Conservation (phyloP, 805 yeast genomes). For the Metschnikowia santaceciliae region DNA sequence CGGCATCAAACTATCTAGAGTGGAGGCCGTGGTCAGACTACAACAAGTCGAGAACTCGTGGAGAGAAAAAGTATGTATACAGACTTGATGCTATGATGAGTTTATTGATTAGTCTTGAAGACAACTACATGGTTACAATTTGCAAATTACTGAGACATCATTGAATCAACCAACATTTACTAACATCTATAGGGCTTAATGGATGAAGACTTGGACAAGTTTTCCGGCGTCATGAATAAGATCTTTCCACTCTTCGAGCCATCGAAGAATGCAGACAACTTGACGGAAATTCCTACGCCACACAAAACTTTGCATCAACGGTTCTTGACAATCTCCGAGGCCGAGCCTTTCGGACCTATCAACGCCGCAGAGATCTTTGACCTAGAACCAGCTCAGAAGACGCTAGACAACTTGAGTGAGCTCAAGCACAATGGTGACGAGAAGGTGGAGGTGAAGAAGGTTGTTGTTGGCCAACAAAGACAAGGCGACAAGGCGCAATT, state of each 20-base stretch:
- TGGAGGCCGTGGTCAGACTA: conserved; percentile 81
- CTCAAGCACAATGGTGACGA: conserved; percentile 49
- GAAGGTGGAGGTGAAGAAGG: conserved; percentile 25
- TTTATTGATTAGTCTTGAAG: conserved; percentile 77
- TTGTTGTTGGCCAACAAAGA: conserved; percentile 51
- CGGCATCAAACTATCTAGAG: conserved; percentile 78
- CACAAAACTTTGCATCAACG: conserved; percentile 75
- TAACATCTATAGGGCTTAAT: conserved; percentile 45
- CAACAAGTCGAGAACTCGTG: conserved; percentile 60
- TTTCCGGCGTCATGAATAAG: conserved; percentile 61
- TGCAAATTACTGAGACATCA: conserved; percentile 19
- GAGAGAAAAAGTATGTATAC: conserved; percentile 55
- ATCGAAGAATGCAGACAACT: conserved; percentile 54
- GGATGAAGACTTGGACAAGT: conserved; percentile 51
- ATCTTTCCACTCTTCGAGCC: conserved; percentile 73
- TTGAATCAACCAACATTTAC: conserved; percentile 18
- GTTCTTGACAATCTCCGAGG: conserved; percentile 86
- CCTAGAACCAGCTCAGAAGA: conserved; percentile 82
- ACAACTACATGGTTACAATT: conserved; percentile 54
- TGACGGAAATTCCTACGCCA: conserved; percentile 93
- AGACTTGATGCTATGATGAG: conserved; percentile 39
- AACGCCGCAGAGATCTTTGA: conserved; percentile 87
- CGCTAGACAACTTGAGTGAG: conserved; percentile 65
- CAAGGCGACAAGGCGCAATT: conserved; percentile 69
- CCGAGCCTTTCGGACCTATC: conserved; percentile 91